A percentile compares a stretch with the other conserved stretches of the same genome.
Conservation (phyloP, 176 grass and related monocot genomes). For the Hordeum marinum region DNA sequence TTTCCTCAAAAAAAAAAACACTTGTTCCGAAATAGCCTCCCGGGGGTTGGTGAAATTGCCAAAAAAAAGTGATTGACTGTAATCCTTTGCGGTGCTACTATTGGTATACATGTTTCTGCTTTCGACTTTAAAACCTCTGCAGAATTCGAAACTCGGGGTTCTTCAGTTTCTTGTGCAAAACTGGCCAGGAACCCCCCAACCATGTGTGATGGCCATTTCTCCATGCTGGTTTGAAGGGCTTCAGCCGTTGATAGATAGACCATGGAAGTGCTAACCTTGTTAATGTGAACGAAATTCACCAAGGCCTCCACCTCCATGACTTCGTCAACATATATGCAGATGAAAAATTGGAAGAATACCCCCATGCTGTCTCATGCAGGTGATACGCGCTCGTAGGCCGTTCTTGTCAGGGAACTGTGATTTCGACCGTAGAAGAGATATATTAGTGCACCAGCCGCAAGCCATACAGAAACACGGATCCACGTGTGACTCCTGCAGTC, state of each 20-base stretch:
- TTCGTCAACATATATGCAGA: not conserved
- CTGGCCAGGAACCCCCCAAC: not conserved
- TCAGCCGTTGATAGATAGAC: not conserved
- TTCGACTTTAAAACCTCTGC: not conserved
- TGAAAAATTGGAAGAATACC: not conserved
- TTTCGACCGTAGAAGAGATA: slow-evolving; percentile 67
- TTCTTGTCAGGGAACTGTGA: slow-evolving; percentile 42
- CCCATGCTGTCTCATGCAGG: not conserved
- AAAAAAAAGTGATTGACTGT: not conserved
- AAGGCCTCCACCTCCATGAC: not conserved
- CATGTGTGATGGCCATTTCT: not conserved
- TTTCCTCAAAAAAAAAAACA: not conserved
- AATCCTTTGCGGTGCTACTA: not conserved
- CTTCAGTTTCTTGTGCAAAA: not conserved
- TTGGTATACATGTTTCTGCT: not conserved
- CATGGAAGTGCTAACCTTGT: not conserved
- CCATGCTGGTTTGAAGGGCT: not conserved
- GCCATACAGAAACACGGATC: slow-evolving; percentile 71
- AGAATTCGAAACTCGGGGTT: not conserved
- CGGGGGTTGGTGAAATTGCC: not conserved
- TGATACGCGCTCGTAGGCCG: slow-evolving; percentile 38
- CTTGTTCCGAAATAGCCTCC: no score
- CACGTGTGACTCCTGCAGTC: slow-evolving; percentile 54
- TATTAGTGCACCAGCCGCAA: slow-evolving; percentile 53
- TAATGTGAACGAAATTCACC: not conserved